Evolutionary conservation across 768 basidiomycete genomes (phyloP).

Genomic region (Agaricus subrufescens): DNA sequence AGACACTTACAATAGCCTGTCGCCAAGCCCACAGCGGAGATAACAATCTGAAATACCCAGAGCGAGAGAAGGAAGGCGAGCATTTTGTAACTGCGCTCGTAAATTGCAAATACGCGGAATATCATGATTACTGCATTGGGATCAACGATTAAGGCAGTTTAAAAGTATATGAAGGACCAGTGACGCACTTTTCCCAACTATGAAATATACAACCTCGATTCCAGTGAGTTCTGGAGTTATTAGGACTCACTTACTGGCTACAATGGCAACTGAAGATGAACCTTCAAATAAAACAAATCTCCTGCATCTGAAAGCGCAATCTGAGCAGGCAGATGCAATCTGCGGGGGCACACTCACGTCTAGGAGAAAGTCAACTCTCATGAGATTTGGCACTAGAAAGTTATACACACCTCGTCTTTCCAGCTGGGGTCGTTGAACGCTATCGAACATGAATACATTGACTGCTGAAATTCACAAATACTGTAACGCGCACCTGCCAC

Average conservation of each 20-base stretch:
- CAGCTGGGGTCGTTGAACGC: constrained; percentile 21
- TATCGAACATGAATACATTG: not conserved
- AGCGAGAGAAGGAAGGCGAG: constrained; percentile 16
- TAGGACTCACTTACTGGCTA: constrained; percentile 11
- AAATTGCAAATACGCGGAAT: constrained; percentile 25
- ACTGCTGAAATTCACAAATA: not conserved
- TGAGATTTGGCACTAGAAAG: not conserved
- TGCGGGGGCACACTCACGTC: not conserved
- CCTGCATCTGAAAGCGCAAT: constrained; percentile 14
- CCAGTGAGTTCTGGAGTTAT: no score
- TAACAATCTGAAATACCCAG: constrained; percentile 20
- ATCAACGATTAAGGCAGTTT: not conserved
- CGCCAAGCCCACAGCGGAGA: constrained; percentile 18
- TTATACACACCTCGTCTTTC: constrained; percentile 15
- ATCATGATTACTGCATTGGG: constrained; percentile 24
- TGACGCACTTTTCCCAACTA: constrained; percentile 13
- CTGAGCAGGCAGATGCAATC: not conserved
- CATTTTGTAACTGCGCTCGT: constrained; percentile 16
- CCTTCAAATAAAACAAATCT: constrained; percentile 26
- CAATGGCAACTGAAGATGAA: constrained; percentile 19
- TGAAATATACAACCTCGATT: not conserved
- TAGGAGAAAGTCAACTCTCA: not conserved
- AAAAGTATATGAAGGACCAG: not conserved
- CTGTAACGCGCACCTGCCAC: constrained; percentile 15
- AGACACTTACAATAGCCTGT: constrained; percentile 21